Conservation (phyloP, 2,329 filamentous ascomycete genomes). For the Aureobasidium melanogenum region DNA sequence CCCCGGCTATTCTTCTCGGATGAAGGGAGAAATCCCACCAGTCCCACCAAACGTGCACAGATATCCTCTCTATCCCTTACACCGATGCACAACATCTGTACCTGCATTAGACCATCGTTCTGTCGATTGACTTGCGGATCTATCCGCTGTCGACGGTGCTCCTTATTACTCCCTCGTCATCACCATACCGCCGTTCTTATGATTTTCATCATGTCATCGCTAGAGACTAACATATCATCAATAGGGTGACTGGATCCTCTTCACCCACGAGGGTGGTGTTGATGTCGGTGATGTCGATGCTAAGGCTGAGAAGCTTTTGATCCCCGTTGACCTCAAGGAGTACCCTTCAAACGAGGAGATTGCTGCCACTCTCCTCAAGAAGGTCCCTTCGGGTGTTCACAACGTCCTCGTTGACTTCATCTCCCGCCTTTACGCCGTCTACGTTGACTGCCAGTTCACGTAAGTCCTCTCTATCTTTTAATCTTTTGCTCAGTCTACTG, state of each 20-base stretch:
- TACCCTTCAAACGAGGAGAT: slow-evolving; percentile 97
- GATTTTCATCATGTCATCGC: neutral
- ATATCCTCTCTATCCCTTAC: slow-evolving; percentile 10
- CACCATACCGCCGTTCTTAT: neutral
- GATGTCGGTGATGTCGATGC: slow-evolving; percentile 98
- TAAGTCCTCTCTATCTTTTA: slow-evolving; percentile 20
- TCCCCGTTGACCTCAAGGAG: slow-evolving; percentile 87
- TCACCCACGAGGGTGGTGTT: slow-evolving; percentile 98
- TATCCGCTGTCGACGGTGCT: slow-evolving; percentile 11
- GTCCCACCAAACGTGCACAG: slow-evolving; percentile 12
- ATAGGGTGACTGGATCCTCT: slow-evolving; percentile 98
- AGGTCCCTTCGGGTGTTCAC: slow-evolving; percentile 91
- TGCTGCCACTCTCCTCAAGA: slow-evolving; percentile 72
- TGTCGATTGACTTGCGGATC: slow-evolving; percentile 11
- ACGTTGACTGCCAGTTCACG: slow-evolving; percentile 99
- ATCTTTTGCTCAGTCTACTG: neutral
- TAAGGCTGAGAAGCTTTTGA: slow-evolving; percentile 97
- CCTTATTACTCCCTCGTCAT: neutral
- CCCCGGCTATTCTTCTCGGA: slow-evolving; percentile 15
- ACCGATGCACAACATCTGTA: slow-evolving; percentile 16
- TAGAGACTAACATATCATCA: slow-evolving; percentile 6
- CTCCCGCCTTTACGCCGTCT: slow-evolving; percentile 93
- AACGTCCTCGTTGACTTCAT: slow-evolving; percentile 99
- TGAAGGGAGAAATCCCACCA: slow-evolving; percentile 15
- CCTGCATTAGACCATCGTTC: slow-evolving; percentile 7